phyloP scores from a whole-genome alignment of 192 early-diverging fungal genomes.

The Piromyces finnis region DNA sequence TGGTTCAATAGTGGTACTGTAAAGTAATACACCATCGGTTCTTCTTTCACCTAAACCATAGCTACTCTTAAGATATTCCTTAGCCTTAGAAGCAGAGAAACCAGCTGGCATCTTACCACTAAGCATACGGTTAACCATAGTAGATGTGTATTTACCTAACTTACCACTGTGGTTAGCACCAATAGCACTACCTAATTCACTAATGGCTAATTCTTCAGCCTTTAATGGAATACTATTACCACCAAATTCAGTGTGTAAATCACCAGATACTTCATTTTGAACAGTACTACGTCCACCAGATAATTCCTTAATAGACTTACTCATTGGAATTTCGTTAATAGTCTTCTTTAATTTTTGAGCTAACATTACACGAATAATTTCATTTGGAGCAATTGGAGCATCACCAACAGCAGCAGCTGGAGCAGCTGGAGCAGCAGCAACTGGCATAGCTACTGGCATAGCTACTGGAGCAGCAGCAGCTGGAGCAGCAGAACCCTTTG shows the following conservation, averaged over 20 bases:
- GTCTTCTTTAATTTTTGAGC: slow-evolving; percentile 83
- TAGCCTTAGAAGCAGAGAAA: slow-evolving; percentile 58
- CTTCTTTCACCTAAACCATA: slow-evolving; percentile 63
- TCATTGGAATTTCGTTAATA: slow-evolving; percentile 45
- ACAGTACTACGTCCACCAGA: slow-evolving; percentile 88
- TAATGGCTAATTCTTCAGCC: slow-evolving; percentile 73
- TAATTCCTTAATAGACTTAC: slow-evolving; percentile 81
- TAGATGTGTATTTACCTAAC: slow-evolving; percentile 64
- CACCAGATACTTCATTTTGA: slow-evolving; percentile 92
- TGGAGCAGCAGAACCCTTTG: neutral
- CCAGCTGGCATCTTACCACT: slow-evolving; percentile 85
- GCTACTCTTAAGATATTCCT: slow-evolving; percentile 45
- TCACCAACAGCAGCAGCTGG: slow-evolving; percentile 16
- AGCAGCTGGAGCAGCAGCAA: neutral
- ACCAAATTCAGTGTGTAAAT: slow-evolving; percentile 81
- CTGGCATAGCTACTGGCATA: neutral
- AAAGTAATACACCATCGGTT: slow-evolving; percentile 52
- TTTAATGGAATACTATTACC: slow-evolving; percentile 62
- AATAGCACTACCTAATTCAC: slow-evolving; percentile 56
- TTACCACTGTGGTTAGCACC: slow-evolving; percentile 20
- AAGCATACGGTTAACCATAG: slow-evolving; percentile 63
- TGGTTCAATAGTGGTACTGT: slow-evolving; percentile 69
- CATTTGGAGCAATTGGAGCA: slow-evolving; percentile 60
- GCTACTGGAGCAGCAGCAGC: slow-evolving; percentile 11
- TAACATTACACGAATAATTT: slow-evolving; percentile 65